These are phyloP conservation scores for Teratosphaeria viscida DNA, from an alignment of 2,329 filamentous ascomycete species.

Conservation along the genomic window DNA sequence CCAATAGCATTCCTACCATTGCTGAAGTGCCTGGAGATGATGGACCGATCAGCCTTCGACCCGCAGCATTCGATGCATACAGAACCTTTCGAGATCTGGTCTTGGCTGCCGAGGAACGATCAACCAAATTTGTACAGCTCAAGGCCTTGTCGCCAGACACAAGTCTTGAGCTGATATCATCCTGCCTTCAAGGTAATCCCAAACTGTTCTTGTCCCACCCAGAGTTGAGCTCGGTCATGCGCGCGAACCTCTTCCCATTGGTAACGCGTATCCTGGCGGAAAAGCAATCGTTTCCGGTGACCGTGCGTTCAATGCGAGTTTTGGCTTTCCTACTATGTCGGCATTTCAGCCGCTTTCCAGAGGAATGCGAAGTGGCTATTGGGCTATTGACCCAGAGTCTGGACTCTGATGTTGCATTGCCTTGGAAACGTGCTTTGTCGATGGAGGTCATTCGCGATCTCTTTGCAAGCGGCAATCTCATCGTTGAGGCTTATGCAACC, in stretches of 20 bases:
- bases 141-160: slow-evolving; percentile 70
- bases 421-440: slow-evolving; percentile 82
- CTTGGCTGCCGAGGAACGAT: slow-evolving; percentile 73
- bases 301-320: slow-evolving; percentile 72
- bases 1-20: slow-evolving; percentile 39
- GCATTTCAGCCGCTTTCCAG: slow-evolving; percentile 62
- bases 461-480: slow-evolving; percentile 67
- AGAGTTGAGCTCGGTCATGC: slow-evolving; percentile 71
- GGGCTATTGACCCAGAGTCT: slow-evolving; percentile 74
- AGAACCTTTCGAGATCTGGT: slow-evolving; percentile 85
- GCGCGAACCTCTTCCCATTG: slow-evolving; percentile 70
- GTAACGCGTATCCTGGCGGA: slow-evolving; percentile 69
- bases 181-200: slow-evolving; percentile 77
- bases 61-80: slow-evolving; percentile 77
- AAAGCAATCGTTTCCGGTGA: slow-evolving; percentile 67
- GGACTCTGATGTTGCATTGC: slow-evolving; percentile 65
- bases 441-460: slow-evolving; percentile 85
- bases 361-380: slow-evolving; percentile 74
- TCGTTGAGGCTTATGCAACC: slow-evolving; percentile 68
- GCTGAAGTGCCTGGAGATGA: slow-evolving; percentile 58
- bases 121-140: slow-evolving; percentile 71
- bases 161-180: slow-evolving; percentile 84
- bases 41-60: slow-evolving; percentile 54
- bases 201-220: slow-evolving; percentile 65
- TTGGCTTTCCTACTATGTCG: slow-evolving; percentile 70